Evolutionary conservation across 192 early-diverging fungal species (phyloP), one percentile per base, ranked within the genome.

Genomic region (Mortierella claussenii): DNA sequence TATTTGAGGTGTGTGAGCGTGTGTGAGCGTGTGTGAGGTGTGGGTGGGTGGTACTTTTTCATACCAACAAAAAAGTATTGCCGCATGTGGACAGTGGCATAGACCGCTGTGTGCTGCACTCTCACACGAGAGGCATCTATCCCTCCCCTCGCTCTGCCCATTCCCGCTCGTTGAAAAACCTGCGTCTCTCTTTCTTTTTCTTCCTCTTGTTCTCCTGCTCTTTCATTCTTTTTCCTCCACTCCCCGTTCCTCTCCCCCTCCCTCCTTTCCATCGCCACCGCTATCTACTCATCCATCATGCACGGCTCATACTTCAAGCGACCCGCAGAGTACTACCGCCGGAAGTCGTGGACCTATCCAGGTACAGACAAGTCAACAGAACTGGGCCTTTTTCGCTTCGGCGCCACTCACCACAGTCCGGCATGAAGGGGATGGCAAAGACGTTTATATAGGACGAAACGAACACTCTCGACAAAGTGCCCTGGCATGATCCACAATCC

Each of bases 281-380:
- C n/a, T 40, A 40, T 13, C 13, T 5, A 53, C 4, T 20, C 17
- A 53, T 32, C 18, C 47, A 49, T 11, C 9, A 59, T 53, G 49
- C 53, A 23, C 30, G 32, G 47, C 40, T 13, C 34, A 28, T 73
- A 73, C 32, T 73, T 64, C 55, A 73, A 62, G 58, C 49, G 36
- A 4, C 73, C 73, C 0, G 51, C 42, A 8, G 73, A 76, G 52
- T 76, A 67, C 53, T 76, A 76, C 59, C 48, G 53, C 1, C 54
- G 58, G 52, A 55, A 36, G 4, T 49, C 37, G 3, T 76, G 73
- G 73, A 67, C 73, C 20, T 76, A 76, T 47, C 73, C 73, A 61
- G 73, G 73, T 76, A 76, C 18, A 7, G 1, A 18, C 4, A 8
- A 24, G 32, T 24, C 43, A n/a, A 9, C 20, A 32, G n/a, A 11